phyloP scores from a whole-genome alignment of 768 basidiomycete species.

The Botryobasidium botryosum region DNA sequence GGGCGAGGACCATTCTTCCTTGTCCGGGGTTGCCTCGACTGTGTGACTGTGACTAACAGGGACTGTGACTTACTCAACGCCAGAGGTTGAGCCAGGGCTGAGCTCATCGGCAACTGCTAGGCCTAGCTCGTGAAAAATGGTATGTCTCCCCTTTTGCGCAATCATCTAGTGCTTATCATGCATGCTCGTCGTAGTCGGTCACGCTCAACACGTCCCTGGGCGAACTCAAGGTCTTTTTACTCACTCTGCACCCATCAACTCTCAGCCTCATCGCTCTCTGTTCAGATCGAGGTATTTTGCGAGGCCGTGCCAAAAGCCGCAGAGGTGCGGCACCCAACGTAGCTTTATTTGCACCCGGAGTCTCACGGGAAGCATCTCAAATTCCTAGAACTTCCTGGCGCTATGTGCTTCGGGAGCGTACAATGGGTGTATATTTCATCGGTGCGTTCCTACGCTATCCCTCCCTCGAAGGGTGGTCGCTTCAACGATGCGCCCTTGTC shows the following conservation, averaged over 20 bases:
- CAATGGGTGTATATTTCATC: slow-evolving; percentile 72
- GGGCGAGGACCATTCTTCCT: no score
- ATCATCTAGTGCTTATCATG: not conserved
- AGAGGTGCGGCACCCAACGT: slow-evolving; percentile 37
- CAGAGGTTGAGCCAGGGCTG: no score
- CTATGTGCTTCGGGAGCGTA: slow-evolving; percentile 83
- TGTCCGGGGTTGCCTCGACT: no score
- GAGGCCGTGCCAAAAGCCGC: slow-evolving; percentile 91
- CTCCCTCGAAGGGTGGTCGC: not conserved
- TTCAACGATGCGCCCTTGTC: not conserved
- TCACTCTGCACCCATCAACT: not conserved
- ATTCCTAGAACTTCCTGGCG: slow-evolving; percentile 76
- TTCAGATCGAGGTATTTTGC: slow-evolving; percentile 97
- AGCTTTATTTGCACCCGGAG: slow-evolving; percentile 8
- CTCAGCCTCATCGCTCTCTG: slow-evolving; percentile 6
- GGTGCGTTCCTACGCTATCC: slow-evolving; percentile 14
- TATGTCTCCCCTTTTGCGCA: no score
- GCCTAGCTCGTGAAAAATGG: no score
- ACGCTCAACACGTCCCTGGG: slow-evolving; percentile 90
- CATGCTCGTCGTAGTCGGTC: slow-evolving; percentile 46
- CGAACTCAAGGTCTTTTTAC: slow-evolving; percentile 61
- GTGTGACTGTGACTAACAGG: no score
- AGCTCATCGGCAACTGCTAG: no score
- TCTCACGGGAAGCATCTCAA: not conserved
- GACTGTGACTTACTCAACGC: no score